Evolutionary conservation across 2,329 filamentous ascomycete genomes (phyloP), one percentile per base, ranked within the genome.

Genomic region (Fusarium paranaense): DNA sequence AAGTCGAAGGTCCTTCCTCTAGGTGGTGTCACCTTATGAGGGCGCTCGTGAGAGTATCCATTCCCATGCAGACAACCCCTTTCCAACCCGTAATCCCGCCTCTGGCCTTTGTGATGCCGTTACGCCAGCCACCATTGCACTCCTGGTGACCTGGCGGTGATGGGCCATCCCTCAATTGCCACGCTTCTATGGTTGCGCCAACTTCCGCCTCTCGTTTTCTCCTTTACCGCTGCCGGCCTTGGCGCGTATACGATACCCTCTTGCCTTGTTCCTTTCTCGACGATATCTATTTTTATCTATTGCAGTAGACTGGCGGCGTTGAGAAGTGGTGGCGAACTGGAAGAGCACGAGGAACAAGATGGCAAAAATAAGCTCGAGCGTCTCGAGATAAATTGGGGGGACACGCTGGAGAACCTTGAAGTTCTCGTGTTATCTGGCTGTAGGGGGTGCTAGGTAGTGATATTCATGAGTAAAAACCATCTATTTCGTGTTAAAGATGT

Each of bases 1-100:
- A 85, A 86, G 72, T 90, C 89, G 76, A 91, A 90, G 83, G 86
- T 93, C 58, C 84, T 94, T 54, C 86, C 87, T 63, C 83, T 92
- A 73, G 89, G 89, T 74, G 81, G 84, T 68, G 84, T 89, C 72
- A 78, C 80, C 66, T 76, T 84, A 37, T 85, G 72, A 82, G 60
- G 61, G 64, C 38, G 22, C 40, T 37, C 16, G 38, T 54, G 54
- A 47, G 63, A 52, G 27, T 47, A n/a, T 33, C 20, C 16, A 25
- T 67, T 50, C 69, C 47, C 40, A 38, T 50, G 38, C 59, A 64
- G 56, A 62, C 66, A 59, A 38, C n/a, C 45, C 50, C 57, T 64
- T 45, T 37, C 47, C 57, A 42, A 35, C 42, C 61, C 63, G 71
- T 78, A 78, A 78, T 66, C 45, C 54, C 45, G 47, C 42, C 63